These are phyloP conservation scores for Coemansia sp. DNA, from an alignment of 192 early-diverging fungal genomes.

Conservation along the genomic window DNA sequence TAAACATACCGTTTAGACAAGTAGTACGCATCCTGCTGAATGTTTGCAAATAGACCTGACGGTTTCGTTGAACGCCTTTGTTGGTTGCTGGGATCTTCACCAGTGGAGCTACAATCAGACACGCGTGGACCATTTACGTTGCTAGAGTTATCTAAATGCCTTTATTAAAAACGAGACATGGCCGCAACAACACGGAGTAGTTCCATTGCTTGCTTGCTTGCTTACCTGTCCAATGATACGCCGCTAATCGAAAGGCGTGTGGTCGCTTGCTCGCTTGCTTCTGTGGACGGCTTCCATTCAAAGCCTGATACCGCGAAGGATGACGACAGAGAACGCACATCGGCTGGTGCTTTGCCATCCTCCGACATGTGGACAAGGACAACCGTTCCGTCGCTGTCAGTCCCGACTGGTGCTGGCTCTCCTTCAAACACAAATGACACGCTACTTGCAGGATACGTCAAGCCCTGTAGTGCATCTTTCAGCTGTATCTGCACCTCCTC, in stretches of 20 bases:
- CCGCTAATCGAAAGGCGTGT: constrained; percentile 21
- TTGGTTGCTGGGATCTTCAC: not conserved
- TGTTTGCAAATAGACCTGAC: constrained; percentile 13
- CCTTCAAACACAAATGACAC: constrained; percentile 40
- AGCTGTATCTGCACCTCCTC: constrained; percentile 34
- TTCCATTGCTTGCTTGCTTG: not conserved
- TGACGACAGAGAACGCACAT: constrained; percentile 32
- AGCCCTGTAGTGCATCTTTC: constrained; percentile 25
- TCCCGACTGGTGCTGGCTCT: constrained; percentile 34
- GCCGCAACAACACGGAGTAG: not conserved
- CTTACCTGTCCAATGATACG: constrained; percentile 24
- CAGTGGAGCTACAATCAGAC: not conserved
- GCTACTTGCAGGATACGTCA: constrained; percentile 24
- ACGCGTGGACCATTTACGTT: not conserved
- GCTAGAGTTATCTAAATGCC: not conserved
- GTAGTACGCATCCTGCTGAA: constrained; percentile 36
- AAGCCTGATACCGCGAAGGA: constrained; percentile 39
- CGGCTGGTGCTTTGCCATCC: constrained; percentile 18
- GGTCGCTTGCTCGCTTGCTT: not conserved
- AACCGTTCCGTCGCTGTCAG: constrained; percentile 19
- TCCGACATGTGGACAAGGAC: constrained; percentile 42
- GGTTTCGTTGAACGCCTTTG: not conserved
- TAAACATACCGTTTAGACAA: constrained; percentile 29
- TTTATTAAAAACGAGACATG: not conserved
- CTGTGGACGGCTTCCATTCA: constrained; percentile 21